Evolutionary conservation across 371 early-diverging fungal genomes (phyloP).

Genomic region (Gilbertella persicaria): DNA sequence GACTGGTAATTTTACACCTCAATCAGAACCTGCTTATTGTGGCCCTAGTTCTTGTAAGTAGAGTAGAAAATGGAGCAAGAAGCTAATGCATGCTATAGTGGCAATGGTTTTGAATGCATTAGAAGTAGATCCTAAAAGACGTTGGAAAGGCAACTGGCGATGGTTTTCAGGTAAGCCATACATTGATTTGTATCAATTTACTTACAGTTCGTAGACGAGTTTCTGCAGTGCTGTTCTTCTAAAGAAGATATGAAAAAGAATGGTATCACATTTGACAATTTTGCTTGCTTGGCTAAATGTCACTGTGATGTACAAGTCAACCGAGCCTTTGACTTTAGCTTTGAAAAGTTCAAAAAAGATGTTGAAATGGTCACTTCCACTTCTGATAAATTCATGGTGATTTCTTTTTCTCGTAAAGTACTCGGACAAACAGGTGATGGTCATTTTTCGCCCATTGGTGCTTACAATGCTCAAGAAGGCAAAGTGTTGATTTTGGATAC

Average conservation of each 20-base stretch:
- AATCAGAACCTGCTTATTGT: slow-evolving; percentile 83
- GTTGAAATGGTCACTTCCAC: slow-evolving; percentile 66
- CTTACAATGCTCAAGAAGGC: slow-evolving; percentile 63
- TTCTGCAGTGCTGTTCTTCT: slow-evolving; percentile 82
- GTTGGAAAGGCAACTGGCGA: slow-evolving; percentile 94
- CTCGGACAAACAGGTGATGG: slow-evolving; percentile 93
- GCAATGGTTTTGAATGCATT: slow-evolving; percentile 93
- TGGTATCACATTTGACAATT: slow-evolving; percentile 89
- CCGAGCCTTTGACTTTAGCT: slow-evolving; percentile 63
- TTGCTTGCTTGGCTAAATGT: slow-evolving; percentile 84
- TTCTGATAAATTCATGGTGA: slow-evolving; percentile 83
- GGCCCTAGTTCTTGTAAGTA: slow-evolving; percentile 59
- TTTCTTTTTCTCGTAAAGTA: slow-evolving; percentile 78
- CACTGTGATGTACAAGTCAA: slow-evolving; percentile 81
- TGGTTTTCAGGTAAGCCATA: slow-evolving; percentile 61
- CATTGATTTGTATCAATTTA: neutral
- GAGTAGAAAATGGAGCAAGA: neutral
- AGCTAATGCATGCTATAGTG: too few relatives aligned
- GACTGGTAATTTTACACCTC: slow-evolving; percentile 87
- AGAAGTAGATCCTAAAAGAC: slow-evolving; percentile 84
- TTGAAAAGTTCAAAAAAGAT: slow-evolving; percentile 79
- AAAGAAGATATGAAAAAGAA: slow-evolving; percentile 77
- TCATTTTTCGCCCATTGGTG: slow-evolving; percentile 78
- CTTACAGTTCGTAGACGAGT: slow-evolving; percentile 61
- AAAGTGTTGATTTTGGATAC: slow-evolving; percentile 85